Base-by-base conservation (phyloP, 2,329 filamentous ascomycete genomes). In the Proliferodiscus dingleyae region DNA sequence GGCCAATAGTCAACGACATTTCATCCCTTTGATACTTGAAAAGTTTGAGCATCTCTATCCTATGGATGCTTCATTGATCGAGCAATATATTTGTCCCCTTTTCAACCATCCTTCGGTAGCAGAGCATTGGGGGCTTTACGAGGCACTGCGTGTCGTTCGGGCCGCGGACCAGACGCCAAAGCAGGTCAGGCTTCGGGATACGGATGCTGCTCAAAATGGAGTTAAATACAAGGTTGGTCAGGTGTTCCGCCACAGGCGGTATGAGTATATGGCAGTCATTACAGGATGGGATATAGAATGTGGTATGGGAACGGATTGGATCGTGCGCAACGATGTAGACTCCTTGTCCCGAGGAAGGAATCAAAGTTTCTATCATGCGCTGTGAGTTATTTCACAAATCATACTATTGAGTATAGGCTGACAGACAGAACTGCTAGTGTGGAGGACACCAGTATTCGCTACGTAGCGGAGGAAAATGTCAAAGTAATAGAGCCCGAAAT, bases 381-480 rank as follows among this genome's bases (percentile, higher is more conserved):
- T 96, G 88, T 95, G 69, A 74, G 89, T 80, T 37, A 5, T n/a
- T 45, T 30, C 18, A 33, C 39, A 37, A 19, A 33, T 41, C 37
- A 26, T 29, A 45, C 28, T 6, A 10, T 38, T 32, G 40, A 42
- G 38, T 46, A 32, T 42, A 16, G 37, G 36, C 46, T 63, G 41
- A 59, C 53, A 45, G 18, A 54, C 45, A 62, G 64, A 48, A 59
- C 60, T 41, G 61, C 33, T 51, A 85, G 81, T 44, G 79, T 79
- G 46, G 75, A 79, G 47, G 83, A 89, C 57, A 80, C 79, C 41
- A 82, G 75, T 41, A 75, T 84, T 42, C 77, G 86, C 34, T 87
- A 90, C 59, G 82, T 90, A 3, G 84, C 88, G 1, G 83, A 94
- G 61, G 84, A 90, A 58, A 95, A 90, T 57, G 85, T 96, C 45